phyloP scores from a whole-genome alignment of 352 stramenopile genomes.

The Plasmopara viticola region DNA sequence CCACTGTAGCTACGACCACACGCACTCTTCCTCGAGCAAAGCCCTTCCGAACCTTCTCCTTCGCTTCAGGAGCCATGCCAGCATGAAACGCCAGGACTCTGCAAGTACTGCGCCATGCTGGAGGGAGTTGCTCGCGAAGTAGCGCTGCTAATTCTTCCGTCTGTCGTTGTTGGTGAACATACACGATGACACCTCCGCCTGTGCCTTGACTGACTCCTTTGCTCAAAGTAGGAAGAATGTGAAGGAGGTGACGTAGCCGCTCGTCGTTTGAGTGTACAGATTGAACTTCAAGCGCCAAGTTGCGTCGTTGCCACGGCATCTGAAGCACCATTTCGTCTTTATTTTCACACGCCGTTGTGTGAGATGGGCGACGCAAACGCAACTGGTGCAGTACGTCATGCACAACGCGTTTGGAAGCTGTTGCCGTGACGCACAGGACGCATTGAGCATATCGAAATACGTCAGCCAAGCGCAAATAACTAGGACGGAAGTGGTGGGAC shows the following conservation, averaged over 20 bases:
- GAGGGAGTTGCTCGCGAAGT: slow-evolving; percentile 50
- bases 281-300: slow-evolving; percentile 53
- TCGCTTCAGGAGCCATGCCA: slow-evolving; percentile 77
- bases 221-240: slow-evolving; percentile 21
- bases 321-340: slow-evolving; percentile 49
- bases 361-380: slow-evolving; percentile 16
- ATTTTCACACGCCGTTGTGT: slow-evolving; percentile 8
- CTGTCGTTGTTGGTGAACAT: slow-evolving; percentile 77
- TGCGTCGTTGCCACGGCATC: slow-evolving; percentile 70
- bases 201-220: slow-evolving; percentile 17
- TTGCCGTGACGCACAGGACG: slow-evolving; percentile 91
- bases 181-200: slow-evolving; percentile 65
- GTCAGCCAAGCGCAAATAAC: slow-evolving; percentile 54
- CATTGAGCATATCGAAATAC: slow-evolving; percentile 57
- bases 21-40: slow-evolving; percentile 87
- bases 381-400: slow-evolving; percentile 64
- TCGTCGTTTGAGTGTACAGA: slow-evolving; percentile 55
- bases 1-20: slow-evolving; percentile 95
- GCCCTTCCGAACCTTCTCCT: slow-evolving; percentile 66
- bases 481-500: slow-evolving; percentile 92
- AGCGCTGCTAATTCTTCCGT: slow-evolving; percentile 61
- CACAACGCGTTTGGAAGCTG: slow-evolving; percentile 77
- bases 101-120: slow-evolving; percentile 20
- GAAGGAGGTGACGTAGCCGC: slow-evolving; percentile 31
- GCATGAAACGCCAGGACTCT: slow-evolving; percentile 90